Conservation (phyloP, 1,284 basidiomycete species). For the Moniliophthora roreri region DNA sequence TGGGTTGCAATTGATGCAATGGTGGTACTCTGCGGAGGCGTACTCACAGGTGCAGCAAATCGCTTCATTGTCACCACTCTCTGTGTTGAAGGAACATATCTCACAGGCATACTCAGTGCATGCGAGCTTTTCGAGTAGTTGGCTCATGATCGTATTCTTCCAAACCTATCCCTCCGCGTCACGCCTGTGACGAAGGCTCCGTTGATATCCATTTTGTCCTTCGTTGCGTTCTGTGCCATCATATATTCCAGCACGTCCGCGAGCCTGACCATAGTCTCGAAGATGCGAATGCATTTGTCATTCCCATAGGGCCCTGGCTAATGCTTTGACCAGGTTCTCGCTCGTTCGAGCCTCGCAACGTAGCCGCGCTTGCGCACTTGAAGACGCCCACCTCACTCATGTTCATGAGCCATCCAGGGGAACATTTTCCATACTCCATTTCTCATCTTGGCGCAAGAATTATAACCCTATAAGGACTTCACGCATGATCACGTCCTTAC, state of each 20-base stretch:
- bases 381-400: conserved; percentile 47
- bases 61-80: neutral
- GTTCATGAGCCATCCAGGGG: conserved; percentile 54
- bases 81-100: conserved; percentile 8
- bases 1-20: conserved; percentile 65
- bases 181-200: conserved; percentile 55
- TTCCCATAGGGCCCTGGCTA: too few species aligned
- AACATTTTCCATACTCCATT: conserved; percentile 36
- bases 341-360: conserved; percentile 49
- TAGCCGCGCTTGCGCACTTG: conserved; percentile 47
- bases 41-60: conserved; percentile 53
- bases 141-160: conserved; percentile 58
- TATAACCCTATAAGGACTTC: conserved; percentile 35
- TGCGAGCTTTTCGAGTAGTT: conserved; percentile 61
- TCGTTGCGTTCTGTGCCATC: conserved; percentile 47
- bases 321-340: conserved; percentile 42
- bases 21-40: conserved; percentile 65
- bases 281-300: conserved; percentile 40
- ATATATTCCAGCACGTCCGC: conserved; percentile 62
- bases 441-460: conserved; percentile 51
- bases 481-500: too few species aligned
- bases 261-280: conserved; percentile 51
- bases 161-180: conserved; percentile 45
- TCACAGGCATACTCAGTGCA: conserved; percentile 60
- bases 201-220: conserved; percentile 52